Base-by-base conservation (phyloP, 768 basidiomycete species). In the Boletus sp. region DNA sequence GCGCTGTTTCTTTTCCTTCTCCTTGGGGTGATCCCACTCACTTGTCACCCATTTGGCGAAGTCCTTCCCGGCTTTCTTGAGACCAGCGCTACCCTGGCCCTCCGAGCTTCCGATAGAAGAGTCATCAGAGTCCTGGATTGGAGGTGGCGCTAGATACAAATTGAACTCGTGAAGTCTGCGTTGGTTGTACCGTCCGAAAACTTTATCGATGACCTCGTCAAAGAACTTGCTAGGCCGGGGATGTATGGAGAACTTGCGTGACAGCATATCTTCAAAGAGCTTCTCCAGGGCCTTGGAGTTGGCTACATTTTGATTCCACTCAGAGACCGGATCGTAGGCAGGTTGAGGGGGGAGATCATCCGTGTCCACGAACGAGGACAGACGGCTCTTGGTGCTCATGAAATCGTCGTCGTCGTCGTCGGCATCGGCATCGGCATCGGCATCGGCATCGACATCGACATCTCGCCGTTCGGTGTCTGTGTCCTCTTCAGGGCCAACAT, bases 221-320 rank as follows among this genome's bases (percentile, higher is more conserved):
- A 87, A 56, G 61, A 81, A 77, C 41, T 79, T 71, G 34, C 79
- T 72, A 4, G 84, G 83, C 1, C 74, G 77, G 1, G 78, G 75
- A 54, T 83, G 74, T 40, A 89, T 72, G 25, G 75, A 74, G 55
- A 75, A 83, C 61, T 78, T 78, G 58, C 67, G 61, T 9, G 63
- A 64, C 19, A 90, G 72, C 85, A 88, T 87, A 23, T 76, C 70
- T 55, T 77, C 72, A 65, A 86, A 90, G 15, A 83, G 67, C 7
- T 60, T 71, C 65, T 90, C 88, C 25, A 88, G 61, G 27, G 78
- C 70, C 43, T 71, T 70, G 39, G 79, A 77, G 9, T 75, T 67
- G 14, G 62, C 59, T 7, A 69, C 71, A 40, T 74, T 76, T 30
- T 54, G 61, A 53, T 72, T 66, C 79, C 81, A 84, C 15, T 77